Evolutionary conservation across 2,329 filamentous ascomycete species (phyloP), one percentile per base, ranked within the genome.

Genomic region (Arthrinium puccinioides): DNA sequence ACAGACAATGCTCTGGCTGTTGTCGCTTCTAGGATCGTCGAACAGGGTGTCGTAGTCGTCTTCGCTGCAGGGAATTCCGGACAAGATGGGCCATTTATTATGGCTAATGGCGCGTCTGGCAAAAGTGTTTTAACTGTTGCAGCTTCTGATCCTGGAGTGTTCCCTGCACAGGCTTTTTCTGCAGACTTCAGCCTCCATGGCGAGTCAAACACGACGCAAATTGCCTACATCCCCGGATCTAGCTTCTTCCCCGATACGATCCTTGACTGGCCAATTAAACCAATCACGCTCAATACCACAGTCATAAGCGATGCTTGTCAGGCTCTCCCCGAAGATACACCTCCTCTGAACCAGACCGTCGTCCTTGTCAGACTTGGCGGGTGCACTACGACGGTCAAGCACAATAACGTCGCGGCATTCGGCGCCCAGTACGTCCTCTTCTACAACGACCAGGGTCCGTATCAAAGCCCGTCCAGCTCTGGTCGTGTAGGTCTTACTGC

Each of bases 1-100:
- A 46, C 45, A 8, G 39, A 63, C 24, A 64, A 65, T 24, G 61
- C 63, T 7, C 67, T 60, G 65, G 63, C 64, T 2, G 45, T 61
- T 2, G 50, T 69, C 3, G 59, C 63, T 8, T 61, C 56, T 19
- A 56, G 62, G 5, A 54, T 69, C 26, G 64, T 66, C 16, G 48
- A 54, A 14, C 42, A 52, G 38, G 50, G 54, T 15, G 51, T 56
- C 4, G 43, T 55, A 8, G 47, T 56, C 19, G 33, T 43, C 6
- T 46, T 51, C 14, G 44, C 45, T 9, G 38, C 44, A 6, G 49
- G 49, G 2, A 52, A 51, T 21, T 44, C 45, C 5, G 49, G 49
- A 6, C 31, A 47, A 3, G 29, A 42, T 6, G 52, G 51, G 2
- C 45, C 53, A 3, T 56, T 54, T 24, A 38, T 44, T 23, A 42